Conservation (phyloP, 768 basidiomycete species). For the Cystofilobasidium bisporidii region DNA sequence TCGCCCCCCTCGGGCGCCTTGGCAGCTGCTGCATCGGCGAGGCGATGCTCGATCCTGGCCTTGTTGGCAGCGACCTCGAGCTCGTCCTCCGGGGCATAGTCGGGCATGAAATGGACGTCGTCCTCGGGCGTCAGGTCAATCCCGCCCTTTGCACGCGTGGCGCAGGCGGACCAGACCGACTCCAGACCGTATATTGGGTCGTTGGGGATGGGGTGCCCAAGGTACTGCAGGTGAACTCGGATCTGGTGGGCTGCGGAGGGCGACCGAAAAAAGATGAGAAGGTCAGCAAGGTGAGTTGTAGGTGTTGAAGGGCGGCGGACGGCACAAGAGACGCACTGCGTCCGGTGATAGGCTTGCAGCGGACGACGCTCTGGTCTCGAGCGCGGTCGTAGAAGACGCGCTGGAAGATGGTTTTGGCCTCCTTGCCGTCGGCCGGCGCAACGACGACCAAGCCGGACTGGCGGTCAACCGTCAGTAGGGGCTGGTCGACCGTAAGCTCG, state of each 20-base stretch:
- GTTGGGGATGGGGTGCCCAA: slow-evolving; percentile 88
- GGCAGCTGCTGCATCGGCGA: not conserved
- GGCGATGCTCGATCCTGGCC: slow-evolving; percentile 22
- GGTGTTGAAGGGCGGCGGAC: not conserved
- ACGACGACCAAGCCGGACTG: slow-evolving; percentile 96
- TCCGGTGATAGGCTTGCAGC: slow-evolving; percentile 81
- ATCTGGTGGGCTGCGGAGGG: slow-evolving; percentile 77
- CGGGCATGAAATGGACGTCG: slow-evolving; percentile 54
- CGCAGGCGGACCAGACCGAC: slow-evolving; percentile 36
- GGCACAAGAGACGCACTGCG: slow-evolving; percentile 55
- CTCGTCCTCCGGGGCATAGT: slow-evolving; percentile 34
- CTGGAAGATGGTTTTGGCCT: slow-evolving; percentile 79
- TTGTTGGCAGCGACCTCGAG: slow-evolving; percentile 32
- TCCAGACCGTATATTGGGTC: slow-evolving; percentile 80
- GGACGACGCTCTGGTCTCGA: slow-evolving; percentile 75
- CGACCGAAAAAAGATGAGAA: too few relatives aligned
- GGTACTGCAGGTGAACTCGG: slow-evolving; percentile 87
- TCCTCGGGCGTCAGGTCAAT: slow-evolving; percentile 64
- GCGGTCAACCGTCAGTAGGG: slow-evolving; percentile 80
- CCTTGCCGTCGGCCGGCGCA: slow-evolving; percentile 80
- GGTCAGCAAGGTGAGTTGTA: too few relatives aligned
- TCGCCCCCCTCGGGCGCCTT: slow-evolving; percentile 1
- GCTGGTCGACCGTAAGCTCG: slow-evolving; percentile 73
- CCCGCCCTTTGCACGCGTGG: slow-evolving; percentile 64
- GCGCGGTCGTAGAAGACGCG: slow-evolving; percentile 67